Percentiles rank a stretch among this genome's conserved stretches.
These are phyloP conservation scores for Mucor piriformis DNA, from an alignment of 371 early-diverging fungal species.

Conservation along the genomic window DNA sequence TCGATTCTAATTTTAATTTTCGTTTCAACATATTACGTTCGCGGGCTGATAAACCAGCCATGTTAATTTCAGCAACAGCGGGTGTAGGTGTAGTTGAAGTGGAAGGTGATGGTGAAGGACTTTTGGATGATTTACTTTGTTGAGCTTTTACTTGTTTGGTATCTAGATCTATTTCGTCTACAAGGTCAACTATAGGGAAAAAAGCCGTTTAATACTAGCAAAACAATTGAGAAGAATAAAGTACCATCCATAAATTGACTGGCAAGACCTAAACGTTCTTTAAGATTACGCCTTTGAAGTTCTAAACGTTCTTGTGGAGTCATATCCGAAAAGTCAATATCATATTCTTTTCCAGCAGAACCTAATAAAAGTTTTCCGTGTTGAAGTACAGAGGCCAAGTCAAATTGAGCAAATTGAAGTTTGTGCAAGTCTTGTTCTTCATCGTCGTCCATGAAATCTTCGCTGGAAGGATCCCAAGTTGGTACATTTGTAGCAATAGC, in stretches of 20 bases:
- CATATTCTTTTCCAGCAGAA: conserved; percentile 91
- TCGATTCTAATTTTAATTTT: conserved; percentile 82
- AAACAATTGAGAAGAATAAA: background rate
- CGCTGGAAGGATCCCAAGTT: conserved; percentile 71
- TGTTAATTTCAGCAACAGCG: conserved; percentile 59
- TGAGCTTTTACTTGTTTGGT: conserved; percentile 25
- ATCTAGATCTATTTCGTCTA: conserved; percentile 68
- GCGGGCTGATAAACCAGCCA: conserved; percentile 88
- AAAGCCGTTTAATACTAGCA: background rate
- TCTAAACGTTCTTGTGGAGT: conserved; percentile 86
- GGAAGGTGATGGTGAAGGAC: conserved; percentile 40
- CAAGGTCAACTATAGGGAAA: conserved; percentile 64
- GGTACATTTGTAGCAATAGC: conserved; percentile 89
- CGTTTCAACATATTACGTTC: conserved; percentile 90
- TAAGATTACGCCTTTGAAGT: conserved; percentile 81
- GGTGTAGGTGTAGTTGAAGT: conserved; percentile 34
- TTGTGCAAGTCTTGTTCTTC: conserved; percentile 43
- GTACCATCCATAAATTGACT: conserved; percentile 89
- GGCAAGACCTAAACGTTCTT: conserved; percentile 84
- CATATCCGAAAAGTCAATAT: conserved; percentile 78
- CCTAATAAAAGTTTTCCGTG: conserved; percentile 85
- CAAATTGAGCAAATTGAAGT: conserved; percentile 78
- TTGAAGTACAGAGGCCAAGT: conserved; percentile 80
- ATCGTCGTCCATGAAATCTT: conserved; percentile 15
- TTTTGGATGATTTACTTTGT: conserved; percentile 29